Percentiles rank a stretch among this genome's conserved stretches.
phyloP scores from a whole-genome alignment of 768 basidiomycete species.

The Podaxis sp. region DNA sequence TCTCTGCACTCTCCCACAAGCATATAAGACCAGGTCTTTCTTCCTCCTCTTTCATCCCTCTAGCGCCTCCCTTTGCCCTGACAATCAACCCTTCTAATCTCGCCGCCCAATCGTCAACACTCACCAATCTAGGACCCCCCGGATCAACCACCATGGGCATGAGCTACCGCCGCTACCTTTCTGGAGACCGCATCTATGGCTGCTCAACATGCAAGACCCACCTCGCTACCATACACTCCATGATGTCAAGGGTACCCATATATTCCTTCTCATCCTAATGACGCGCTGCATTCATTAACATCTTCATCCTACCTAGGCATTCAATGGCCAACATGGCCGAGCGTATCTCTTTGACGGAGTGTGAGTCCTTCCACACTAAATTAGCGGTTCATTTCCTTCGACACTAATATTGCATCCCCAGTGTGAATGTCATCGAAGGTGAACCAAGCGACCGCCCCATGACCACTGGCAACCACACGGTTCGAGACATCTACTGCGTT shows the following conservation, averaged over 20 bases:
- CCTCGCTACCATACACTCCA: constrained; percentile 86
- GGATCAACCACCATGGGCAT: constrained; percentile 68
- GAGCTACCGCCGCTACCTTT: constrained; percentile 85
- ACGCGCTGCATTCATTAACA: constrained; percentile 15
- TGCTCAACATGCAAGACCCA: constrained; percentile 87
- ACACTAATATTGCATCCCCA: constrained; percentile 30
- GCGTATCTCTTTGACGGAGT: constrained; percentile 94
- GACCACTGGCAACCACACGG: constrained; percentile 96
- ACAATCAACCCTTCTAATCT: constrained; percentile 32
- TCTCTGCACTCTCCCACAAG: constrained; percentile 25
- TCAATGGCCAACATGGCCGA: constrained; percentile 95
- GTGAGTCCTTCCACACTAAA: constrained; percentile 48
- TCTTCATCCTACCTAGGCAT: constrained; percentile 59
- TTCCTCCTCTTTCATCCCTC: background rate
- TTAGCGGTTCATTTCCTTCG: background rate
- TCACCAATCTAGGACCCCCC: constrained; percentile 6
- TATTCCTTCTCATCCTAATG: constrained; percentile 13
- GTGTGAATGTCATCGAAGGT: constrained; percentile 90
- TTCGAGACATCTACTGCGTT: constrained; percentile 92
- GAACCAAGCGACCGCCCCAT: constrained; percentile 90
- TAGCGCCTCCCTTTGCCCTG: constrained; percentile 16
- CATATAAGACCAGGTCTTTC: constrained; percentile 18
- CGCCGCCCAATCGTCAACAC: constrained; percentile 35
- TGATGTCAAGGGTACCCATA: constrained; percentile 78
- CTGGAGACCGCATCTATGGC: constrained; percentile 84